Conservation (phyloP, 2,329 filamentous ascomycete species). For the Fusarium liriodendri region DNA sequence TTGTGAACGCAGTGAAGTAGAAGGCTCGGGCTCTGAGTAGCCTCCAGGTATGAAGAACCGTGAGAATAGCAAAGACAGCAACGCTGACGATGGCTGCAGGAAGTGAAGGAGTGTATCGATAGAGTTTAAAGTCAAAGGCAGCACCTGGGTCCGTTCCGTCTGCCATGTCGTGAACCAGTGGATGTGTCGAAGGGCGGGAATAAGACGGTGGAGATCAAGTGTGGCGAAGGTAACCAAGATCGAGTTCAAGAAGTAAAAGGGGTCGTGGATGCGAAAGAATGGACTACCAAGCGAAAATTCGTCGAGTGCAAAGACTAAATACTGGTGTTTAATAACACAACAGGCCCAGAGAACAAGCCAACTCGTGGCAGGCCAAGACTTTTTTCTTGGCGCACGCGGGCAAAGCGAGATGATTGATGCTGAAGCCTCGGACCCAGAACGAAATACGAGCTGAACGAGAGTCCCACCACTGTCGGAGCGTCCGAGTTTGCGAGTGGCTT, state of each 20-base stretch:
- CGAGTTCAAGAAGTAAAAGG: not conserved
- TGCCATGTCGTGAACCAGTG: not conserved
- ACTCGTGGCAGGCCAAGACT: not conserved
- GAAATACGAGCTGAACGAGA: not conserved
- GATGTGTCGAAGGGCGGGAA: not conserved
- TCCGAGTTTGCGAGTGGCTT: not conserved
- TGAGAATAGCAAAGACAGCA: not conserved
- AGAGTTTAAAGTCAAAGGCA: not conserved
- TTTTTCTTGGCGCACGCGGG: not conserved
- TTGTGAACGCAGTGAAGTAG: not conserved
- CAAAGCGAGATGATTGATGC: not conserved
- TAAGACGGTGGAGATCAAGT: not conserved
- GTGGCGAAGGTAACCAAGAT: not conserved
- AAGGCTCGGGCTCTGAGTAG: not conserved
- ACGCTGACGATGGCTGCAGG: not conserved
- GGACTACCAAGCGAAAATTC: not conserved
- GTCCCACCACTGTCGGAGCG: not conserved
- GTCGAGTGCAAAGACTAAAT: not conserved
- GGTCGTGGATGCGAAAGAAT: not conserved
- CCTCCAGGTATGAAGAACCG: not conserved
- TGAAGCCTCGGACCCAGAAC: not conserved
- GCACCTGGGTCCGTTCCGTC: not conserved
- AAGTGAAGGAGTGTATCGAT: not conserved
- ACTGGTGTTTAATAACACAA: not conserved
- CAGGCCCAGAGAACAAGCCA: not conserved